phyloP scores from a whole-genome alignment of 2,329 filamentous ascomycete genomes.

The Epichloe sibirici region DNA sequence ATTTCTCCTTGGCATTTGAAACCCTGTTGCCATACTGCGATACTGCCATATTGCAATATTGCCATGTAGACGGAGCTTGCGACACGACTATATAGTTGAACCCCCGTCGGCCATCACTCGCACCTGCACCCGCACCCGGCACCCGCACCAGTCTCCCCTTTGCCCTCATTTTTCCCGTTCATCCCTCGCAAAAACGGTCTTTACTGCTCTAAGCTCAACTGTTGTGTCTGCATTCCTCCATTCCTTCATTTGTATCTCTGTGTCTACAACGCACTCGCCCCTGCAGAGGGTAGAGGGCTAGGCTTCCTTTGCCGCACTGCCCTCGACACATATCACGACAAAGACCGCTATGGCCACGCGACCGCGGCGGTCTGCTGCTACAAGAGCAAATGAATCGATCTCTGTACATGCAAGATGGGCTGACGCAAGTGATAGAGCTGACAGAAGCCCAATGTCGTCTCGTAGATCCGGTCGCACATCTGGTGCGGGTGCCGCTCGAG shows the following conservation, averaged over 20 bases:
- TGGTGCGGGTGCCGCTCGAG: constrained; percentile 30
- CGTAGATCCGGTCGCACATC: constrained; percentile 37
- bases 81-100: too few species aligned
- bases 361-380: constrained; percentile 32
- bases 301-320: neutral
- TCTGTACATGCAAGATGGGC: constrained; percentile 29
- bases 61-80: too few species aligned
- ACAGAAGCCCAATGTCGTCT: constrained; percentile 35
- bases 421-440: constrained; percentile 25
- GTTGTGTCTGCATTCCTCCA: neutral
- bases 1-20: too few species aligned
- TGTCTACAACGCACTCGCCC: neutral
- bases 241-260: neutral
- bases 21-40: too few species aligned
- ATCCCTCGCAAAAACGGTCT: neutral
- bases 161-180: neutral
- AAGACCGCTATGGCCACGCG: constrained; percentile 31
- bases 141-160: neutral
- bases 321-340: neutral
- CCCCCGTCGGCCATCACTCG: too few species aligned
- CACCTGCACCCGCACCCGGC: too few species aligned
- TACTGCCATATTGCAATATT: too few species aligned
- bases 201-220: neutral
- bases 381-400: constrained; percentile 30
- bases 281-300: neutral